A percentile compares a stretch with the other conserved stretches of the same genome.
phyloP scores from a whole-genome alignment of 2,329 filamentous ascomycete genomes.

The Calonectria pseudoreteaudii region DNA sequence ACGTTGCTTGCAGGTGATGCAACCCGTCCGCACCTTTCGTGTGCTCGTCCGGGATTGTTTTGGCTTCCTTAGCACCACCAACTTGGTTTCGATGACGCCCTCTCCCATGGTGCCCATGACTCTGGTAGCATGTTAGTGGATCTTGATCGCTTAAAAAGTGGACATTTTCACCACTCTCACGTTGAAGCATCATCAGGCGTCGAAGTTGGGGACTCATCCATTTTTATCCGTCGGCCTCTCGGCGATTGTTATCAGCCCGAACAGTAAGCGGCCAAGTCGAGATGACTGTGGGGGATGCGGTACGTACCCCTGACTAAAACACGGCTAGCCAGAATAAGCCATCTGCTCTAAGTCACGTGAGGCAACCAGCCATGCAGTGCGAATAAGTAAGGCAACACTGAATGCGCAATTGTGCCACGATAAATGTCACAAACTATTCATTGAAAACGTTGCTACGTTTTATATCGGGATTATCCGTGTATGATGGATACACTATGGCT shows the following conservation, averaged over 20 bases:
- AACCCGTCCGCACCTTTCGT: conserved; percentile 36
- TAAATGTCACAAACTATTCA: neutral
- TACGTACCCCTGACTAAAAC: neutral
- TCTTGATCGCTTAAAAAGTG: neutral
- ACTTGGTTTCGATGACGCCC: neutral
- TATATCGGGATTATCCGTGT: neutral
- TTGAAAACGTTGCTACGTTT: neutral
- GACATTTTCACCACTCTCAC: neutral
- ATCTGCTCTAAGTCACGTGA: neutral
- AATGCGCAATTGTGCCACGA: neutral
- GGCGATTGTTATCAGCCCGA: neutral
- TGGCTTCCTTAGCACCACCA: neutral
- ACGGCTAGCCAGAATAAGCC: neutral
- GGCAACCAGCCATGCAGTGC: neutral
- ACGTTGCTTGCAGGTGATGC: conserved; percentile 40
- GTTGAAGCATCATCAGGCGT: neutral
- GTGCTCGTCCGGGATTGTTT: conserved; percentile 36
- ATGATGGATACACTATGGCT: neutral
- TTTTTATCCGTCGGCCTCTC: neutral
- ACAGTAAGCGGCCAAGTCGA: neutral
- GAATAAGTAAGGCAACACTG: neutral
- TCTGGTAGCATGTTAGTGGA: neutral
- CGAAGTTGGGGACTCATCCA: neutral
- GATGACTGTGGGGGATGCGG: neutral
- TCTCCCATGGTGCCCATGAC: neutral